Evolutionary conservation across 306 rosid species (phyloP).

Genomic region (Ceratonia siliqua): DNA sequence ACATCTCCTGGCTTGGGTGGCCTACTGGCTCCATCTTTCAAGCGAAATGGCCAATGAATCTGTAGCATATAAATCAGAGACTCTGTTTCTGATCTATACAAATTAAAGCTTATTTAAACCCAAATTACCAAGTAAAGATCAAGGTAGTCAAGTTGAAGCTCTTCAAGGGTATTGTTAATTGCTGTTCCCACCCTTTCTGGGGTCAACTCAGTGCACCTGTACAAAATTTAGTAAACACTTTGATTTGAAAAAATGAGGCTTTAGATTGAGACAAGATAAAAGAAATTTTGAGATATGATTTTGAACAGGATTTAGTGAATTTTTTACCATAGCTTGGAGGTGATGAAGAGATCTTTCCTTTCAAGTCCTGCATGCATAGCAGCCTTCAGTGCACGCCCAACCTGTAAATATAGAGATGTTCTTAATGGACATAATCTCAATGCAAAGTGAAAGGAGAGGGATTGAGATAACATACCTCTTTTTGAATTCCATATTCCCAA

Average conservation of each 20-base stretch:
- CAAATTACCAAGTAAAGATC: conserved; percentile 32
- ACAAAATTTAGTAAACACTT: not conserved
- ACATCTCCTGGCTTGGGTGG: conserved; percentile 27
- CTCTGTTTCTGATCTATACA: not conserved
- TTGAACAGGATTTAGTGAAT: not conserved
- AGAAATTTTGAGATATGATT: too few species aligned
- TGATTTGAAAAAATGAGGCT: too few species aligned
- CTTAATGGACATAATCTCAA: too few species aligned
- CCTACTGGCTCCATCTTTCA: conserved; percentile 25
- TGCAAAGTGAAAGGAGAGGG: too few species aligned
- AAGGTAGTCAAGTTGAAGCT: conserved; percentile 40
- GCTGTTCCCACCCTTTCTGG: conserved; percentile 38
- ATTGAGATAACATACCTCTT: too few species aligned
- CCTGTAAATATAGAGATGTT: too few species aligned
- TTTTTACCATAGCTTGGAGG: conserved; percentile 35
- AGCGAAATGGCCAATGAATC: conserved; percentile 30
- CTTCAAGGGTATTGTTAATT: conserved; percentile 28
- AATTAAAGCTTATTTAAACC: not conserved
- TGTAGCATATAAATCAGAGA: not conserved
- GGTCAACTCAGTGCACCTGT: conserved; percentile 41
- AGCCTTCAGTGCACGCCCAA: conserved; percentile 35
- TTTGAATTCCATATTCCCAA: conserved; percentile 26
- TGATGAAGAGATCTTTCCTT: conserved; percentile 34
- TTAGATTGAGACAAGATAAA: too few species aligned
- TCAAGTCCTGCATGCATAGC: conserved; percentile 36